Base-by-base conservation (phyloP, 768 basidiomycete genomes). In the Pholiota molesta region DNA sequence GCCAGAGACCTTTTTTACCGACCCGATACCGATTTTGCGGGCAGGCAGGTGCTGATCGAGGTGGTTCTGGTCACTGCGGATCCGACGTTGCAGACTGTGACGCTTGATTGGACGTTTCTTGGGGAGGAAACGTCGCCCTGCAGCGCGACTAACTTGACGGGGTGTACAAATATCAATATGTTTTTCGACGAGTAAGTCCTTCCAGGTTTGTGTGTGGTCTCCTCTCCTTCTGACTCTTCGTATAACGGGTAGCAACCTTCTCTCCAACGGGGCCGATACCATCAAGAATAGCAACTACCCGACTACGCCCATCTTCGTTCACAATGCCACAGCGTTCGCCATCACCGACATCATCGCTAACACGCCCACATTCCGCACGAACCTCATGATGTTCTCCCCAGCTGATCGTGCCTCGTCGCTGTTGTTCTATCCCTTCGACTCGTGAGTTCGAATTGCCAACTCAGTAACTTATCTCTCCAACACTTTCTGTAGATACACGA, bases 351-450 rank as follows among this genome's bases (percentile, higher is more conserved):
- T 62, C 33, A 54, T 29, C 31, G 52, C 63, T 11, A 57, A 65
- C 40, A 52, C 62, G 5, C 63, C 68, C 13, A 69, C 64, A 1
- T 69, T 69, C 26, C 55, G 68, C 40, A 66, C 68, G 13, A 51
- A 65, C 13, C 52, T 69, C 2, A 59, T 61, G 5, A 42, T 69
- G 21, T 69, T 66, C 37, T 69, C 68, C 5, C 56, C 61, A 0
- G 49, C 42, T 5, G 54, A 55, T 23, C 40, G 44, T 4, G 56
- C 57, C 0, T 63, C 66, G 11, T 63, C 62, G 39, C 35, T 69
- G n/a, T 16, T 69, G 37, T 65, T 61, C 56, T 69, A 66, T 26
- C 68, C 68, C 9, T 66, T 66, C 51, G 68, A 69, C 42, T 29
- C 16, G 65, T 66, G 49, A 44, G 65, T 45, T 19, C 6, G 29